Evolutionary conservation across 208 protist genomes (phyloP).

Genomic region (Acanthamoeba healyi): DNA sequence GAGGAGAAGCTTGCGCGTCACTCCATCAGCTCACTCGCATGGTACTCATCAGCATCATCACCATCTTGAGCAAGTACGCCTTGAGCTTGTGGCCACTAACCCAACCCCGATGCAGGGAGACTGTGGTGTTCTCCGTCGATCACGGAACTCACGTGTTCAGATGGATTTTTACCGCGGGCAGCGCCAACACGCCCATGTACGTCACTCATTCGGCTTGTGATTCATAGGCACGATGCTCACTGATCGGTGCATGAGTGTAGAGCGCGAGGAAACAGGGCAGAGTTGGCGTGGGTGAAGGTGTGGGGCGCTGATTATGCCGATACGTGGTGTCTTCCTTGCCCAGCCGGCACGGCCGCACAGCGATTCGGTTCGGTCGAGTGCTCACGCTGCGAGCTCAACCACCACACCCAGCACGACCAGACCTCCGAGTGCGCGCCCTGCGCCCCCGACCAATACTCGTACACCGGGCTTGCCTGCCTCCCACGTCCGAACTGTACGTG

Average conservation of each 20-base stretch:
- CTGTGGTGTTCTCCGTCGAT: background rate
- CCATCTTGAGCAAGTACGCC: no score
- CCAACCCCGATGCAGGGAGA: background rate
- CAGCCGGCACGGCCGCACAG: background rate
- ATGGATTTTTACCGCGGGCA: slow-evolving; percentile 32
- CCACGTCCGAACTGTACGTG: background rate
- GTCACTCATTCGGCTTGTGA: background rate
- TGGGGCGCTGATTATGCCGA: slow-evolving; percentile 40
- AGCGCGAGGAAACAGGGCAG: background rate
- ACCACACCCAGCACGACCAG: background rate
- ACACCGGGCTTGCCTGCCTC: background rate
- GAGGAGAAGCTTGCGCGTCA: background rate
- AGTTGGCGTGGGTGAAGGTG: background rate
- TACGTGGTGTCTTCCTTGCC: slow-evolving; percentile 26
- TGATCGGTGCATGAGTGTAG: background rate
- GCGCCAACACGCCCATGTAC: background rate
- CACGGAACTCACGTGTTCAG: slow-evolving; percentile 16
- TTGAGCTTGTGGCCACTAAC: no score
- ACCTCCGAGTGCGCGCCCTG: slow-evolving; percentile 38
- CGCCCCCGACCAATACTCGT: background rate
- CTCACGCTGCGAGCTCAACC: background rate
- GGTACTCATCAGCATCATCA: background rate
- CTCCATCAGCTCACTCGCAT: slow-evolving; percentile 4
- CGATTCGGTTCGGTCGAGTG: background rate
- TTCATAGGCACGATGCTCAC: background rate